Evolutionary conservation across 352 stramenopile species (phyloP).

Genomic region (Globisporangium cylindrosporum): DNA sequence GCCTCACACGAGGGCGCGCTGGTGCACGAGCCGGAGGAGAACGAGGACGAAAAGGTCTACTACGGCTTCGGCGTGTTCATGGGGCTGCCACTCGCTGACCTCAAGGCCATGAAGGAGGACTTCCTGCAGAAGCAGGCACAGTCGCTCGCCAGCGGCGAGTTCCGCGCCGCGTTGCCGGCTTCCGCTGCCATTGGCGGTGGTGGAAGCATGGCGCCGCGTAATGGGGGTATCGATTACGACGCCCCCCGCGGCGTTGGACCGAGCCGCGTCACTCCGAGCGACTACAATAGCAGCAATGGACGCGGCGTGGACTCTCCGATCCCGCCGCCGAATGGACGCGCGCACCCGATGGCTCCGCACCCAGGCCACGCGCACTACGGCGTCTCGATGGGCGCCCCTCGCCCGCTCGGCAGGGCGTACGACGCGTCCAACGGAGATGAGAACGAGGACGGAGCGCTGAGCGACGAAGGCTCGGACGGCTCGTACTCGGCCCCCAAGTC

Average conservation of each 20-base stretch:
- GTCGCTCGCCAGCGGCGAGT: constrained; percentile 7
- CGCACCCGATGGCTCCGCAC: constrained; percentile 6
- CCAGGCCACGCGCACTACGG: constrained; percentile 1
- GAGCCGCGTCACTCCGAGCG: background rate
- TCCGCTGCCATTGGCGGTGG: background rate
- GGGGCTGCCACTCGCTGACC: constrained; percentile 74
- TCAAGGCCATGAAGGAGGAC: constrained; percentile 84
- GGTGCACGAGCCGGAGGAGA: constrained; percentile 39
- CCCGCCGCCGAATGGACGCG: constrained; percentile 12
- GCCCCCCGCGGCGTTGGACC: background rate
- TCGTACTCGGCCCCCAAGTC: constrained; percentile 58
- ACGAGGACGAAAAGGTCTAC: constrained; percentile 85
- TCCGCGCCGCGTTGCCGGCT: constrained; percentile 20
- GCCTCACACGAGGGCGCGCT: constrained; percentile 3
- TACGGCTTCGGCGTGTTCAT: constrained; percentile 90
- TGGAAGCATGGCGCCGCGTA: background rate
- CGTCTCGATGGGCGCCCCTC: background rate
- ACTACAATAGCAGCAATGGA: constrained; percentile 9
- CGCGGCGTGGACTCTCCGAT: constrained; percentile 3
- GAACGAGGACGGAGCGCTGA: constrained; percentile 23
- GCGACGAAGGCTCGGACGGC: constrained; percentile 60
- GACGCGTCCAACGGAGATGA: constrained; percentile 18
- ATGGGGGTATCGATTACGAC: background rate
- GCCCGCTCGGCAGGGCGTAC: constrained; percentile 20
- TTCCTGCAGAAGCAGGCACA: constrained; percentile 64